Evolutionary conservation across 345 rosid genomes (phyloP), one percentile per base, ranked within the genome.

Genomic region (Pugionium dolabratum): DNA sequence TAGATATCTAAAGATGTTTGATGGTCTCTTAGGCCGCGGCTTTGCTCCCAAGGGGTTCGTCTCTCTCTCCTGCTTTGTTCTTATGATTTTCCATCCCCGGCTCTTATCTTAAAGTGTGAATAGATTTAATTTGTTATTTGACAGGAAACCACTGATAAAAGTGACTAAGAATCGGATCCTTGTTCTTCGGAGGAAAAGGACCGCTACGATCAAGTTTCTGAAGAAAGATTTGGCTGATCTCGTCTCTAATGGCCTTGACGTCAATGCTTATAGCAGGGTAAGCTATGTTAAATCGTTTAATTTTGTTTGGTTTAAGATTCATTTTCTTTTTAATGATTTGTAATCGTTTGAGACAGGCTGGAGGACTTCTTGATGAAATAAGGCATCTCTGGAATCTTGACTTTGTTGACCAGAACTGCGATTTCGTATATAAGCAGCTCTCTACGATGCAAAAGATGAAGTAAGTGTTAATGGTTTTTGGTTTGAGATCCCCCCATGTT

Each of bases 161-260:
- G 67, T 75, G 70, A 81, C 84, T 1, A 88, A 81, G 81, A 86
- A 79, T 76, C 83, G 89, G 87, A 90, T 94, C 86, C 95, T 88
- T 61, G 86, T 86, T 79, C 86, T 85, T 45, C 57, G 87, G 79
- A 81, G 96, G 78, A 94, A 90, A 82, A 81, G 85, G 71, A 87
- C 68, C 30, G 99, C 99, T 1, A 90, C 95, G 65, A 75, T 82
- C 73, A 94, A 80, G 86, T 88, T 86, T 76, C 60, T 94, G 57
- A 94, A 85, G 87, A 79, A 82, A 72, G 99, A 90, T 49, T 75
- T 94, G 42, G 97, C 95, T 71, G 97, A 90, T 88, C 91, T 94
- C 70, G 79, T 94, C 27, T 71, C 79, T 60, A 85, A 87, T 76
- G 97, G 96, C 11, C 97, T 84, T 29, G 99, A 94, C 39, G 70